Conservation (phyloP, 176 grass and related monocot genomes). For the Oryza rufipogon region DNA sequence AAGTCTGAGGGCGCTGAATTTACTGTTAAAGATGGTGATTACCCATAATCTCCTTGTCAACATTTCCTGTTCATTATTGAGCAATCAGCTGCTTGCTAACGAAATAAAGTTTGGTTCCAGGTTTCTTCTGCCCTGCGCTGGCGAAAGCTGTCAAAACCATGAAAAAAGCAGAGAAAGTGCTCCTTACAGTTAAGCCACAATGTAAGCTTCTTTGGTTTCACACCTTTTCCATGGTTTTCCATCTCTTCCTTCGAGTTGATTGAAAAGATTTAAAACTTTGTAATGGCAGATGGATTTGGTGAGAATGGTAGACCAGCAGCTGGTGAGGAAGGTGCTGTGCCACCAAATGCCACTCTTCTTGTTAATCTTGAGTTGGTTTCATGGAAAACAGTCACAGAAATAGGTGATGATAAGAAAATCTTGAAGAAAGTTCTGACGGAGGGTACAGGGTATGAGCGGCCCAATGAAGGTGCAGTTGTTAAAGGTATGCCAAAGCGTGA, state of each 20-base stretch:
- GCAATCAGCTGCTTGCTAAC: constrained; percentile 19
- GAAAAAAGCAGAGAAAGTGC: constrained; percentile 83
- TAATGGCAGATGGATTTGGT: constrained; percentile 81
- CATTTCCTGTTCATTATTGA: background rate
- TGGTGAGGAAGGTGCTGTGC: constrained; percentile 60
- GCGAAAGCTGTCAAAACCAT: constrained; percentile 89
- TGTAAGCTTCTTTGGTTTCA: constrained; percentile 57
- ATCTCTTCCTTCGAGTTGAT: background rate
- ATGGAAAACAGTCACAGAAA: constrained; percentile 95
- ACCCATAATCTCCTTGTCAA: background rate
- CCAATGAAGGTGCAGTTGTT: constrained; percentile 84
- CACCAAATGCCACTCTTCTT: constrained; percentile 67
- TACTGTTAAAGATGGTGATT: constrained; percentile 88
- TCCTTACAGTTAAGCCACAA: constrained; percentile 90
- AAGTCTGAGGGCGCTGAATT: constrained; percentile 84
- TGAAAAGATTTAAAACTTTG: background rate
- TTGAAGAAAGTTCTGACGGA: constrained; percentile 91
- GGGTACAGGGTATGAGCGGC: constrained; percentile 82
- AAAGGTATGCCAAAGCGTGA: constrained; percentile 51
- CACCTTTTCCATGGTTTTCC: background rate
- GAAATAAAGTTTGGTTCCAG: constrained; percentile 45
- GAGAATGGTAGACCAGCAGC: constrained; percentile 77
- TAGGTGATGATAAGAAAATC: constrained; percentile 97
- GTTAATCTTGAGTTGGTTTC: constrained; percentile 88
- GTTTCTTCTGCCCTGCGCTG: constrained; percentile 77